These are phyloP conservation scores for Leucocoprinus sp. DNA, from an alignment of 768 basidiomycete genomes.

Conservation along the genomic window DNA sequence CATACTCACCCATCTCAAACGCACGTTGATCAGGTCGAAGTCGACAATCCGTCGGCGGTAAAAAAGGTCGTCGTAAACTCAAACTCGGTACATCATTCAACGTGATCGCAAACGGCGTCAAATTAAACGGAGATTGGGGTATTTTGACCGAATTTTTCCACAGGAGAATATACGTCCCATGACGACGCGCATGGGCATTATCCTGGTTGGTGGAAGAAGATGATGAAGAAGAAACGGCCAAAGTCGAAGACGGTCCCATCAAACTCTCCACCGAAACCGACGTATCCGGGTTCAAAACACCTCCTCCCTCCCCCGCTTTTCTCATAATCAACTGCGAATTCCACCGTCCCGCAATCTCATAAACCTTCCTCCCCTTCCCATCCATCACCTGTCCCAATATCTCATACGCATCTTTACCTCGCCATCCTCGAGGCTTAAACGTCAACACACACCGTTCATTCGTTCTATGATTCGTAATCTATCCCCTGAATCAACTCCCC, in stretches of 20 bases:
- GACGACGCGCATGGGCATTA: constrained; percentile 14
- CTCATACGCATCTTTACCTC: constrained; percentile 86
- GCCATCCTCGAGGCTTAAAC: constrained; percentile 95
- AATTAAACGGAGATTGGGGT: constrained; percentile 77
- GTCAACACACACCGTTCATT: constrained; percentile 81
- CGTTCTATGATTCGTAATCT: constrained; percentile 87
- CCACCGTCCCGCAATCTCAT: constrained; percentile 95
- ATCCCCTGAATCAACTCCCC: constrained; percentile 2
- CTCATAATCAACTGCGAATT: constrained; percentile 90
- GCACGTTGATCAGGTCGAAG: constrained; percentile 90
- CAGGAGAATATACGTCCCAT: constrained; percentile 64
- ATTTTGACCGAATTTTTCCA: constrained; percentile 91
- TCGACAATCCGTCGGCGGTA: constrained; percentile 89
- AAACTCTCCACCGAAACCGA: constrained; percentile 24
- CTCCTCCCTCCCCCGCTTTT: constrained; percentile 44
- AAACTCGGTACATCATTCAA: constrained; percentile 80
- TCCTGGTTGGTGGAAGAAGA: constrained; percentile 24
- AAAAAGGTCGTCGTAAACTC: constrained; percentile 57
- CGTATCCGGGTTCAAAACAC: constrained; percentile 67
- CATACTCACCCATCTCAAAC: constrained; percentile 85
- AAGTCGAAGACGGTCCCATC: no score
- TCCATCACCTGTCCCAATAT: constrained; percentile 82
- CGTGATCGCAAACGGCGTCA: constrained; percentile 90
- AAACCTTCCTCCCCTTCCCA: constrained; percentile 50
- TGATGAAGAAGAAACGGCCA: no score